A percentile compares a stretch with the other conserved stretches of the same genome.
phyloP scores from a whole-genome alignment of 2,329 filamentous ascomycete genomes.

The Cladophialophora yegresii region DNA sequence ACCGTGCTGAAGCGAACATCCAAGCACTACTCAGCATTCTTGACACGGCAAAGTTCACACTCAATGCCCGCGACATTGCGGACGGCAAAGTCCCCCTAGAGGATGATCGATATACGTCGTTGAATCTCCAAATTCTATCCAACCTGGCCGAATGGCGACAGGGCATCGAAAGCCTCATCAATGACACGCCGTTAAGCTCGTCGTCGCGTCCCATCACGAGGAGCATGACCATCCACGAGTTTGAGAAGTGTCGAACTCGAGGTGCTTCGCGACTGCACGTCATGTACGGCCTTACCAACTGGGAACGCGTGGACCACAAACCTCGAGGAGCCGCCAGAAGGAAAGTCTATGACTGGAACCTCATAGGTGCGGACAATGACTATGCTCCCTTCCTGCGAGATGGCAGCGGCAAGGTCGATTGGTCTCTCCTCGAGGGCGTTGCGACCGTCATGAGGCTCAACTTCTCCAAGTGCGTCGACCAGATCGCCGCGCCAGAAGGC shows the following conservation, averaged over 20 bases:
- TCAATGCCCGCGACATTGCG: constrained; percentile 25
- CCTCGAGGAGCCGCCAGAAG: constrained; percentile 30
- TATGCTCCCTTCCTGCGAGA: constrained; percentile 35
- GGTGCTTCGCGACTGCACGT: constrained; percentile 34
- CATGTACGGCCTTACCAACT: constrained; percentile 32
- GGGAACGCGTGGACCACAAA: constrained; percentile 29
- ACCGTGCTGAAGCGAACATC: constrained; percentile 17
- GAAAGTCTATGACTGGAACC: constrained; percentile 35
- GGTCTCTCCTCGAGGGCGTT: constrained; percentile 34
- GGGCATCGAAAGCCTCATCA: constrained; percentile 30
- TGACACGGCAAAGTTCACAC: constrained; percentile 34
- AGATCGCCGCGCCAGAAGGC: constrained; percentile 32
- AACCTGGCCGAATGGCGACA: constrained; percentile 14
- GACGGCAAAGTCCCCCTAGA: constrained; percentile 23
- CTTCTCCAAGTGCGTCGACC: constrained; percentile 29
- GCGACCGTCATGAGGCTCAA: constrained; percentile 31
- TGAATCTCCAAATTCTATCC: constrained; percentile 31
- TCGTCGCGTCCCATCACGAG: constrained; percentile 21
- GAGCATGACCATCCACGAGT: constrained; percentile 18
- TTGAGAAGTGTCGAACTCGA: constrained; percentile 26
- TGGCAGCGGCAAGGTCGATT: constrained; percentile 34
- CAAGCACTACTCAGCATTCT: constrained; percentile 32
- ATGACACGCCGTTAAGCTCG: constrained; percentile 10
- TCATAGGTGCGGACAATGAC: constrained; percentile 28
- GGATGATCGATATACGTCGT: constrained; percentile 31